phyloP scores from a whole-genome alignment of 2,329 filamentous ascomycete species.

The Penicillium griseofulvum region DNA sequence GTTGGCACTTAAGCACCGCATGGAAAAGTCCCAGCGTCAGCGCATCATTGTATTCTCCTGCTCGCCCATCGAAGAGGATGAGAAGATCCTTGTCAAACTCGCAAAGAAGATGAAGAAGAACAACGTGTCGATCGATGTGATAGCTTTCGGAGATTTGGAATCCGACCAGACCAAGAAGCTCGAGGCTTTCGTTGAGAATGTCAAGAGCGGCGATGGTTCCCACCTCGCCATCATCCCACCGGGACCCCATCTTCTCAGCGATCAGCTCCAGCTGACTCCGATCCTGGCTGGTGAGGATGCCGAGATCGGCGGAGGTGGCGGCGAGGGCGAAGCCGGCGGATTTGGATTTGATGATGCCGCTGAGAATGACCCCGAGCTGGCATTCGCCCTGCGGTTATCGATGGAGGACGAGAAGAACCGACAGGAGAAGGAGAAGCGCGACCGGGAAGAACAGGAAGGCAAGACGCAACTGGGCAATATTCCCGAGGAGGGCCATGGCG shows the following conservation, averaged over 20 bases:
- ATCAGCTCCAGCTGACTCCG: conserved; percentile 83
- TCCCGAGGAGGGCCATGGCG: conserved; percentile 70
- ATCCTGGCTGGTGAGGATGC: conserved; percentile 82
- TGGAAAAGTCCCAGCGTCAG: conserved; percentile 95
- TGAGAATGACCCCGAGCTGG: conserved; percentile 81
- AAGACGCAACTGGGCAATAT: conserved; percentile 79
- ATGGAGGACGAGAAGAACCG: conserved; percentile 97
- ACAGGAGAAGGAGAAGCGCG: conserved; percentile 78
- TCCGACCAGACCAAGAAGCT: conserved; percentile 87
- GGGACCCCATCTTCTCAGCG: conserved; percentile 85
- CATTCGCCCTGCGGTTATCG: conserved; percentile 91
- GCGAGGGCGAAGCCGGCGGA: conserved; percentile 54
- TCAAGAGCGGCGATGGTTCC: conserved; percentile 88
- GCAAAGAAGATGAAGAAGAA: conserved; percentile 99
- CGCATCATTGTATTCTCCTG: conserved; percentile 97
- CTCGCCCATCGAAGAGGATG: conserved; percentile 83
- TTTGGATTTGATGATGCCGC: conserved; percentile 81
- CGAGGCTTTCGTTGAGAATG: conserved; percentile 85
- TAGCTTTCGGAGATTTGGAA: conserved; percentile 90
- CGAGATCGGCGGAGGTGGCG: conserved; percentile 49
- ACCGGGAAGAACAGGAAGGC: conserved; percentile 68
- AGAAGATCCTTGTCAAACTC: conserved; percentile 82
- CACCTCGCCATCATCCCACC: conserved; percentile 88
- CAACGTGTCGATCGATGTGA: conserved; percentile 88
- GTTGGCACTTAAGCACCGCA: conserved; percentile 95